These are phyloP conservation scores for Oenanthe sinensis DNA, from an alignment of 129 eudicot genomes.

Conservation along the genomic window DNA sequence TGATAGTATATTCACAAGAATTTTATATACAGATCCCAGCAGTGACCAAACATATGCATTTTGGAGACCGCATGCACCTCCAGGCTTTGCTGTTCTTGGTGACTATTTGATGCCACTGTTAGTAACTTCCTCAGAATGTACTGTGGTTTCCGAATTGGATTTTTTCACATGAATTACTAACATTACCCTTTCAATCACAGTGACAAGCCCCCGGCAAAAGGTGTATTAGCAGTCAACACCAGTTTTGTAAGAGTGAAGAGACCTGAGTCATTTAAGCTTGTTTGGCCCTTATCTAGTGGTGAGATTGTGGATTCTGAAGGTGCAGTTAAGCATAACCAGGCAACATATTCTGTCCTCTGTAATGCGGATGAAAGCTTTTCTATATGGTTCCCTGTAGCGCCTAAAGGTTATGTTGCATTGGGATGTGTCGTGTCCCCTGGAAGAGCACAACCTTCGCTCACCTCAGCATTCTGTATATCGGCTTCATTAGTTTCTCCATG, in stretches of 20 bases:
- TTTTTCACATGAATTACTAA: background rate
- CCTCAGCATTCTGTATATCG: constrained; percentile 73
- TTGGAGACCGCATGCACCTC: constrained; percentile 98
- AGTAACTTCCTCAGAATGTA: constrained; percentile 28
- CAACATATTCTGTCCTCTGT: constrained; percentile 13
- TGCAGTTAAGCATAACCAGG: constrained; percentile 13
- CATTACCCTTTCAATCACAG: constrained; percentile 33
- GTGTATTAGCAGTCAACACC: constrained; percentile 89
- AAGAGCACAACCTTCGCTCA: constrained; percentile 52
- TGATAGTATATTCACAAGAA: background rate
- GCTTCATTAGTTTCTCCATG: constrained; percentile 77
- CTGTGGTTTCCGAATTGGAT: background rate
- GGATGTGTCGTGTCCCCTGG: constrained; percentile 97
- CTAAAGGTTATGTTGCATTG: constrained; percentile 83
- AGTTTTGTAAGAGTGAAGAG: constrained; percentile 77
- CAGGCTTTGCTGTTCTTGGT: constrained; percentile 94
- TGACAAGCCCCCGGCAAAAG: constrained; percentile 96
- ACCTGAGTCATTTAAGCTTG: constrained; percentile 66
- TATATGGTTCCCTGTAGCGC: constrained; percentile 97
- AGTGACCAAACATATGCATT: constrained; percentile 68
- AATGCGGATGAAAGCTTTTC: constrained; percentile 46
- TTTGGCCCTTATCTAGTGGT: constrained; percentile 54
- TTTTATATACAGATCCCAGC: constrained; percentile 36
- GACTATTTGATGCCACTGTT: constrained; percentile 94
- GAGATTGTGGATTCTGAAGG: constrained; percentile 30